phyloP scores from a whole-genome alignment of 108 stramenopile species.

The Conticribra weissflogii region DNA sequence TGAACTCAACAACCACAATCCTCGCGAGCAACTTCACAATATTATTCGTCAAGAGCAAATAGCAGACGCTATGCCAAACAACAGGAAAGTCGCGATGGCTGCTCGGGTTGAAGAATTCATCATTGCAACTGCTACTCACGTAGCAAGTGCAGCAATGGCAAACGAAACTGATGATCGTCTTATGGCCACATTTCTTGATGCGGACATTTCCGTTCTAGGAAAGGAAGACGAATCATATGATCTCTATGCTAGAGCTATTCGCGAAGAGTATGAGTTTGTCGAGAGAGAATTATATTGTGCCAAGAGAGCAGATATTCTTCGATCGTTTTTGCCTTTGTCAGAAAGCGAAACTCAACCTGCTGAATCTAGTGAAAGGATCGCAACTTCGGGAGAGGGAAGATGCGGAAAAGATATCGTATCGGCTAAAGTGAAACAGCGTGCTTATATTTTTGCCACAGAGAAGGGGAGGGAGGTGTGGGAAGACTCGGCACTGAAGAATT shows the following conservation, averaged over 20 bases:
- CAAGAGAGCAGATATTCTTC: constrained; percentile 73
- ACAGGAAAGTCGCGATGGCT: constrained; percentile 14
- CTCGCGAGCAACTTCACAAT: background rate
- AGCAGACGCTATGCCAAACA: background rate
- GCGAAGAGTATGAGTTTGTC: constrained; percentile 74
- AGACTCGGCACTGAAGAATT: constrained; percentile 56
- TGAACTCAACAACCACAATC: too few relatives aligned
- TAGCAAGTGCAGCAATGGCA: constrained; percentile 20
- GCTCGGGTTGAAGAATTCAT: constrained; percentile 47
- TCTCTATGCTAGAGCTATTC: constrained; percentile 72
- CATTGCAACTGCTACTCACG: constrained; percentile 47
- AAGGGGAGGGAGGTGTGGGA: constrained; percentile 60
- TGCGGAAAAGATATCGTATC: constrained; percentile 30
- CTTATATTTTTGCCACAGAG: constrained; percentile 52
- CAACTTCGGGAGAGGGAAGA: constrained; percentile 32
- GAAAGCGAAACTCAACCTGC: background rate
- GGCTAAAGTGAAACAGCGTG: constrained; percentile 48
- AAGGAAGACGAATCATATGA: constrained; percentile 56
- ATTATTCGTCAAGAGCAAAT: constrained; percentile 6
- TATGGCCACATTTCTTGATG: constrained; percentile 69
- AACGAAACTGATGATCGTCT: constrained; percentile 18
- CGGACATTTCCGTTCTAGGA: constrained; percentile 85
- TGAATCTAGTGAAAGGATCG: background rate
- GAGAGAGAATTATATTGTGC: constrained; percentile 63
- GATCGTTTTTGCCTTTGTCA: constrained; percentile 51